These are phyloP conservation scores for Lineolata rhizophorae DNA, from an alignment of 495 filamentous ascomycete genomes.

Conservation along the genomic window DNA sequence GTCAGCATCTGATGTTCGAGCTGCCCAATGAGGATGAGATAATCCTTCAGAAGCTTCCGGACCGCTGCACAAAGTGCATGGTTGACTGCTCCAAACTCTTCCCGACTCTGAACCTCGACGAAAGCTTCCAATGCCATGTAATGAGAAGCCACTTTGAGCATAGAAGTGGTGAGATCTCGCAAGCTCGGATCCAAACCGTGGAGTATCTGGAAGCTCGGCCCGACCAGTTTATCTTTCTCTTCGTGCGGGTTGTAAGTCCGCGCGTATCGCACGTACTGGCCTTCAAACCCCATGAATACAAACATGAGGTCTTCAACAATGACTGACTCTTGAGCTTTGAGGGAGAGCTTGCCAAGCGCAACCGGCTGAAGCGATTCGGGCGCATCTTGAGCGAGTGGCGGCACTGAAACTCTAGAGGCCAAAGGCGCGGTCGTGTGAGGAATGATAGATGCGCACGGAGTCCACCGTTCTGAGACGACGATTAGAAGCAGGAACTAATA, in stretches of 20 bases:
- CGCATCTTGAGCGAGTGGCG: slow-evolving; percentile 49
- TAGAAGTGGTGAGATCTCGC: slow-evolving; percentile 63
- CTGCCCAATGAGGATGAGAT: slow-evolving; percentile 77
- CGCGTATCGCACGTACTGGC: slow-evolving; percentile 78
- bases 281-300: slow-evolving; percentile 97
- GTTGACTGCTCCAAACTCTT: slow-evolving; percentile 89
- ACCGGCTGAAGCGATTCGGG: slow-evolving; percentile 51
- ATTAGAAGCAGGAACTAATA: no score
- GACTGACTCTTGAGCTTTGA: slow-evolving; percentile 63
- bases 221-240: slow-evolving; percentile 68
- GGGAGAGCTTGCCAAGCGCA: slow-evolving; percentile 45
- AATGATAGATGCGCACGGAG: slow-evolving; percentile 58
- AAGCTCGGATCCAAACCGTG: slow-evolving; percentile 78
- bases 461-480: no score
- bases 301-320: slow-evolving; percentile 82
- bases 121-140: slow-evolving; percentile 80
- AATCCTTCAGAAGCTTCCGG: slow-evolving; percentile 76
- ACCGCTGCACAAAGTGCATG: slow-evolving; percentile 89
- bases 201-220: slow-evolving; percentile 57
- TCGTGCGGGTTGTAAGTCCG: slow-evolving; percentile 58
- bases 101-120: slow-evolving; percentile 77
- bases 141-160: slow-evolving; percentile 91
- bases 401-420: slow-evolving; percentile 64
- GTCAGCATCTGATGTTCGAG: slow-evolving; percentile 80
- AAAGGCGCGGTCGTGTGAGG: slow-evolving; percentile 76